Conservation (phyloP, 73 alveolate species). For the Uronychia binucleata region DNA sequence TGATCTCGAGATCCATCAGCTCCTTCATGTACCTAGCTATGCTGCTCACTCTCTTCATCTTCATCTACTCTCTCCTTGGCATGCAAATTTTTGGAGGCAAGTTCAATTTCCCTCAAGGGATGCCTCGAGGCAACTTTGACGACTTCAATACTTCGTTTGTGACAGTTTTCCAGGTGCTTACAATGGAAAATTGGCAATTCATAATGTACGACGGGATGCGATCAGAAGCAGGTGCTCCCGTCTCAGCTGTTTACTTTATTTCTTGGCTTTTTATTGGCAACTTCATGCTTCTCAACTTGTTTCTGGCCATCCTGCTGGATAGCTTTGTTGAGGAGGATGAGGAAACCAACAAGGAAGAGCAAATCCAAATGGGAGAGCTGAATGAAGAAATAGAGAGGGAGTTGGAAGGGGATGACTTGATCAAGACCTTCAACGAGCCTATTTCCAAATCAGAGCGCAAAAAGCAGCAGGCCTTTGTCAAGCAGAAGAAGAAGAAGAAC, state of each 20-base stretch:
- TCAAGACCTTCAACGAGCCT: background rate
- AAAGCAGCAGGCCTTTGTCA: conserved; percentile 23
- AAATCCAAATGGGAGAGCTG: background rate
- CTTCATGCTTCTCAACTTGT: conserved; percentile 91
- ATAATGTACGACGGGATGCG: conserved; percentile 59
- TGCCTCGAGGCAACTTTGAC: conserved; percentile 66
- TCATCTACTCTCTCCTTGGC: conserved; percentile 77
- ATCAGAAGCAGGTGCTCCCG: conserved; percentile 26
- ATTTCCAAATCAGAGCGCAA: background rate
- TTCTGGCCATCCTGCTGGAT: conserved; percentile 92
- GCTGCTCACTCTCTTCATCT: conserved; percentile 70
- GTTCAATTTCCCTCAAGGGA: conserved; percentile 22
- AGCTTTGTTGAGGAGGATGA: conserved; percentile 80
- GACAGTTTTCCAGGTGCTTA: conserved; percentile 72
- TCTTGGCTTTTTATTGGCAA: conserved; percentile 96
- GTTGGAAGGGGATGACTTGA: background rate
- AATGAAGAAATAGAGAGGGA: conserved; percentile 10
- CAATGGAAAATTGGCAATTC: conserved; percentile 84
- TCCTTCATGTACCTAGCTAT: conserved; percentile 64
- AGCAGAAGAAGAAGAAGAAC: conserved; percentile 61
- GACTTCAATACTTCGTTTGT: conserved; percentile 70
- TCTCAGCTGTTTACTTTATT: conserved; percentile 77
- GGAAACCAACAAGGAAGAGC: conserved; percentile 38
- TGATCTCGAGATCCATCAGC: conserved; percentile 58
- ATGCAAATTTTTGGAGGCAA: conserved; percentile 86